Conservation (phyloP, 1,284 basidiomycete species). For the Apiotrichum gracile region DNA sequence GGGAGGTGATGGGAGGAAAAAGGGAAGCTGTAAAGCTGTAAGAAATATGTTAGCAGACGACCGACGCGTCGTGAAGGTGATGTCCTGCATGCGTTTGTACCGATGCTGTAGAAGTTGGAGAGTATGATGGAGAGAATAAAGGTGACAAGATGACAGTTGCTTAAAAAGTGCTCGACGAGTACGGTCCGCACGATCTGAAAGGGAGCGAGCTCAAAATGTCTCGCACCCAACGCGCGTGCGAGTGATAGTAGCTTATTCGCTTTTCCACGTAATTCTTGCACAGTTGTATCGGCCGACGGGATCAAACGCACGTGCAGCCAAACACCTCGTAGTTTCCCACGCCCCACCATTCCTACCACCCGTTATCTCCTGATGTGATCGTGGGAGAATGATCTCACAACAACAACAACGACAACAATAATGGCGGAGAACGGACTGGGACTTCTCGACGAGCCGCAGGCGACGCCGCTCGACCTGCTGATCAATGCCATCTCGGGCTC, state of each 20-base stretch:
- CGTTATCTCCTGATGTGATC: too few relatives aligned
- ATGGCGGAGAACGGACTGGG: constrained; percentile 8
- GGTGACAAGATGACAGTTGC: not conserved
- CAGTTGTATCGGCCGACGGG: too few relatives aligned
- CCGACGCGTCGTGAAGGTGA: not conserved
- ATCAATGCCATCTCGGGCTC: constrained; percentile 39
- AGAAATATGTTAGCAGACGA: not conserved
- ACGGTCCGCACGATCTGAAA: not conserved
- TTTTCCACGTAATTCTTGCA: too few relatives aligned
- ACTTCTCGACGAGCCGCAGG: constrained; percentile 15
- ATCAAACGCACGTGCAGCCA: too few relatives aligned
- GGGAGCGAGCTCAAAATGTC: not conserved
- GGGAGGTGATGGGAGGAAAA: not conserved
- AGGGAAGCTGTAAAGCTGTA: not conserved
- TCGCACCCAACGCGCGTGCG: not conserved
- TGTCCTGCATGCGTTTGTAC: not conserved
- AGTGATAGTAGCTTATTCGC: too few relatives aligned
- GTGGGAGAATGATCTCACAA: not conserved
- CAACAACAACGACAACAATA: constrained; percentile 9
- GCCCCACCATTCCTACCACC: too few relatives aligned
- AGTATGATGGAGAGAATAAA: not conserved
- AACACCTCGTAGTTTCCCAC: too few relatives aligned
- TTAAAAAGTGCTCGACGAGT: not conserved
- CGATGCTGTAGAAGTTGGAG: not conserved
- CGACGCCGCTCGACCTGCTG: constrained; percentile 36